Conservation (phyloP, 1,139 yeast genomes). For the Candida tunisiensis region DNA sequence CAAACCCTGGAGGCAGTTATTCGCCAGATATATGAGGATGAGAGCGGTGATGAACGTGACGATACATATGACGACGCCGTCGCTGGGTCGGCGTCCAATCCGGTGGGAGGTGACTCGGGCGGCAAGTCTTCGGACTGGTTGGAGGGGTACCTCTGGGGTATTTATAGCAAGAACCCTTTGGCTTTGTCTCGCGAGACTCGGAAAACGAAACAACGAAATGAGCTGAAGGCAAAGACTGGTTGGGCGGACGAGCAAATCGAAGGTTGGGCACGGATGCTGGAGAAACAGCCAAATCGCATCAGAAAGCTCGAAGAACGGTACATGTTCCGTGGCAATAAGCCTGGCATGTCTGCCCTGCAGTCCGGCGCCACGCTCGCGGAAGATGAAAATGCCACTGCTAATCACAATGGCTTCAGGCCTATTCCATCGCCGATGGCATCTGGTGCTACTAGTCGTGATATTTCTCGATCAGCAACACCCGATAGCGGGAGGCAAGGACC, state of each 20-base stretch:
- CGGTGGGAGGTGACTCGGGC: conserved; percentile 1
- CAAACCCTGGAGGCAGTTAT: conserved; percentile 49
- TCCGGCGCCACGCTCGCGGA: neutral
- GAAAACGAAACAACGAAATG: conserved; percentile 33
- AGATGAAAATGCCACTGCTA: no score
- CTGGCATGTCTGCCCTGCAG: neutral
- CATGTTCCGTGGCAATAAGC: conserved; percentile 19
- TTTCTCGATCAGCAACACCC: neutral
- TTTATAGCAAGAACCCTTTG: conserved; percentile 35
- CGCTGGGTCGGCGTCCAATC: no score
- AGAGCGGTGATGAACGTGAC: conserved; percentile 68
- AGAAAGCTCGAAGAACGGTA: conserved; percentile 45
- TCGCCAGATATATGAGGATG: conserved; percentile 47
- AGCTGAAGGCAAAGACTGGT: conserved; percentile 31
- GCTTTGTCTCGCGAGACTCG: conserved; percentile 35
- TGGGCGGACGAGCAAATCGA: conserved; percentile 90
- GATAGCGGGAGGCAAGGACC: no score
- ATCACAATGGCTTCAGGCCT: no score
- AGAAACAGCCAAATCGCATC: conserved; percentile 38
- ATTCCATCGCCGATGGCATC: neutral
- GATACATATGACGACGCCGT: conserved; percentile 64
- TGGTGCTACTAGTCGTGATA: neutral
- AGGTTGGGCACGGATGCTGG: conserved; percentile 77
- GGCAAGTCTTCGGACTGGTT: conserved; percentile 6
- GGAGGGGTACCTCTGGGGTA: conserved; percentile 42